phyloP scores from a whole-genome alignment of 495 filamentous ascomycete genomes.

The Penicillium herquei region DNA sequence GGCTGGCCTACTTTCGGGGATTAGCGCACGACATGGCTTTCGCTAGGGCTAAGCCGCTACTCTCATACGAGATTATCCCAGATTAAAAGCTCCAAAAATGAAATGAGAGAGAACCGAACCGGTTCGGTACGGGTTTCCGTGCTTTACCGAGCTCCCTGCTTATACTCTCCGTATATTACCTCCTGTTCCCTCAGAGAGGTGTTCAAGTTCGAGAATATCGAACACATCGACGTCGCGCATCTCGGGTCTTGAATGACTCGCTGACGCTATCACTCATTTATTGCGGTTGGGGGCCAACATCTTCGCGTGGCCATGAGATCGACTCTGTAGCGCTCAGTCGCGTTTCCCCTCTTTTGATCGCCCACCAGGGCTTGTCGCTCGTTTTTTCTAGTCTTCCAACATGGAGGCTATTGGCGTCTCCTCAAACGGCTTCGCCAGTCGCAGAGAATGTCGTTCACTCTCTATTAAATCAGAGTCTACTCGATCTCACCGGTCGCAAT shows the following conservation, averaged over 20 bases:
- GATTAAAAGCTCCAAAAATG: background rate
- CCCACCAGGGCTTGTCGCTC: slow-evolving; percentile 18
- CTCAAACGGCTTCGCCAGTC: slow-evolving; percentile 3
- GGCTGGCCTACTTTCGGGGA: background rate
- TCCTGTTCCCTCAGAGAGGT: background rate
- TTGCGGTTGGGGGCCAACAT: background rate
- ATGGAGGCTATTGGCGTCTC: slow-evolving; percentile 7
- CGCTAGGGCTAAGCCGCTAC: slow-evolving; percentile 17
- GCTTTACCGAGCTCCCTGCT: background rate
- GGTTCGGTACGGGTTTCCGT: slow-evolving; percentile 2
- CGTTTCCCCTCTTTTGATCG: slow-evolving; percentile 11
- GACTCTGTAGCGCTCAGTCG: slow-evolving; percentile 3
- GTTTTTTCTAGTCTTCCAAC: slow-evolving; percentile 9
- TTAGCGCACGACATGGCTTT: background rate
- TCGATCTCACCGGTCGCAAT: slow-evolving; percentile 7
- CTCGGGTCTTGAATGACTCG: background rate
- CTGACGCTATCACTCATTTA: background rate
- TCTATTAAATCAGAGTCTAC: slow-evolving; percentile 6
- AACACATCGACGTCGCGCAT: background rate
- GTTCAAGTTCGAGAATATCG: background rate
- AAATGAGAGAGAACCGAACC: background rate
- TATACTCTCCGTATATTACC: background rate
- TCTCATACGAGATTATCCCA: background rate
- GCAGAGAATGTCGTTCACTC: slow-evolving; percentile 6
- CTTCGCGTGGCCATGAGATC: slow-evolving; percentile 7